Evolutionary conservation across 2,329 filamentous ascomycete genomes (phyloP).

Genomic region (Cercospora beticola): DNA sequence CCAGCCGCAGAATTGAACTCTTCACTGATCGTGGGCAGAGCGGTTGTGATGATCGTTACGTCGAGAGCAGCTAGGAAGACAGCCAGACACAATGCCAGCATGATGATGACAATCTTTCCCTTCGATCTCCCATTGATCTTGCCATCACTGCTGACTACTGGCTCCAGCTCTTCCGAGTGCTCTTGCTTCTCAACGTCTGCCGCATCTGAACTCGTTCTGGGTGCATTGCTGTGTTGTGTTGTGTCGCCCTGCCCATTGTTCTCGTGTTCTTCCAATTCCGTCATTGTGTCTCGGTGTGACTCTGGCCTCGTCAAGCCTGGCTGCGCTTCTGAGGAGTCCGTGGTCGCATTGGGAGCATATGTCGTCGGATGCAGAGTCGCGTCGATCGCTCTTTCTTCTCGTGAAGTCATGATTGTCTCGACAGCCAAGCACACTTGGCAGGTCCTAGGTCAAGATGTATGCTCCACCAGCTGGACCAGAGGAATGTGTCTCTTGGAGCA

Average conservation of each 20-base stretch:
- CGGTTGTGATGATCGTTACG: constrained; percentile 40
- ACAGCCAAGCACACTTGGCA: background rate
- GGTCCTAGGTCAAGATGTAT: background rate
- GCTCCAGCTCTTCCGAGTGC: constrained; percentile 22
- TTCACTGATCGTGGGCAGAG: constrained; percentile 27
- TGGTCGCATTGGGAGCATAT: background rate
- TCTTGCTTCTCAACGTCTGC: constrained; percentile 22
- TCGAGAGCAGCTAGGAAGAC: constrained; percentile 61
- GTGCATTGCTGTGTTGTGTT: background rate
- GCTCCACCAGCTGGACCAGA: background rate
- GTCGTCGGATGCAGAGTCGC: background rate
- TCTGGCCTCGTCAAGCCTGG: background rate
- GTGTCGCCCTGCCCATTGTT: background rate
- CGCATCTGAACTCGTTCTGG: constrained; percentile 13
- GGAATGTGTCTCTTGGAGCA: background rate
- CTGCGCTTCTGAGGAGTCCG: constrained; percentile 1
- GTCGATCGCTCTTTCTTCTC: background rate
- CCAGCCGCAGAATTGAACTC: constrained; percentile 53
- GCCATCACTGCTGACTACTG: constrained; percentile 22
- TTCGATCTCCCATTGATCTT: constrained; percentile 34
- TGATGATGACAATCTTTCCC: constrained; percentile 49
- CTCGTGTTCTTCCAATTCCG: background rate
- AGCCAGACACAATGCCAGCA: constrained; percentile 50
- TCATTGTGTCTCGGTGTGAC: background rate
- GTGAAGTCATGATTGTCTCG: constrained; percentile 7